phyloP scores from a whole-genome alignment of 306 rosid species.

The Rubus parviflorus region DNA sequence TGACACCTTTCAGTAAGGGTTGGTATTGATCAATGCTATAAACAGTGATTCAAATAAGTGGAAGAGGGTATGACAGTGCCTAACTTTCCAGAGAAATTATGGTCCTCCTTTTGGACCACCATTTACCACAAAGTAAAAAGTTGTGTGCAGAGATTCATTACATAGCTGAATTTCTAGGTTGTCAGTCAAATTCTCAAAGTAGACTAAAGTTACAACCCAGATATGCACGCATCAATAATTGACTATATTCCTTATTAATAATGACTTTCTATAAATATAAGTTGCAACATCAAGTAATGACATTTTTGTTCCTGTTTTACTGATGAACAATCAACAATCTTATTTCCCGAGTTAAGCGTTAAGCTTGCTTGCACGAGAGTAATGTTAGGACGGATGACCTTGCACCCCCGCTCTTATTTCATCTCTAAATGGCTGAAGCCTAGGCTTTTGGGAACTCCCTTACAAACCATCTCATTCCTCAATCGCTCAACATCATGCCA shows the following conservation, averaged over 20 bases:
- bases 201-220: background rate
- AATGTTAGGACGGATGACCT: background rate
- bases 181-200: constrained; percentile 1
- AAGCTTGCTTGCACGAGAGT: background rate
- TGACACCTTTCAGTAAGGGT: background rate
- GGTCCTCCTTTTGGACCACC: background rate
- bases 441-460: constrained; percentile 45
- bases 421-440: constrained; percentile 53
- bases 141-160: constrained; percentile 2
- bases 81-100: background rate
- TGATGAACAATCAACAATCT: background rate
- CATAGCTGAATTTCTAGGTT: background rate
- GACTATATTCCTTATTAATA: background rate
- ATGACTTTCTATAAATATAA: background rate
- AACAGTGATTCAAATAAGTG: background rate
- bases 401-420: background rate
- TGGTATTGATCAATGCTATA: background rate
- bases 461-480: constrained; percentile 49
- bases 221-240: background rate
- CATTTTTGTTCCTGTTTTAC: background rate
- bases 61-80: background rate
- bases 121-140: background rate
- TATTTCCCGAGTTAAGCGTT: background rate
- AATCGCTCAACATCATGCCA: constrained; percentile 64
- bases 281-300: background rate